These are phyloP conservation scores for Citrullus mucosospermus DNA, from an alignment of 306 rosid species.

Conservation along the genomic window DNA sequence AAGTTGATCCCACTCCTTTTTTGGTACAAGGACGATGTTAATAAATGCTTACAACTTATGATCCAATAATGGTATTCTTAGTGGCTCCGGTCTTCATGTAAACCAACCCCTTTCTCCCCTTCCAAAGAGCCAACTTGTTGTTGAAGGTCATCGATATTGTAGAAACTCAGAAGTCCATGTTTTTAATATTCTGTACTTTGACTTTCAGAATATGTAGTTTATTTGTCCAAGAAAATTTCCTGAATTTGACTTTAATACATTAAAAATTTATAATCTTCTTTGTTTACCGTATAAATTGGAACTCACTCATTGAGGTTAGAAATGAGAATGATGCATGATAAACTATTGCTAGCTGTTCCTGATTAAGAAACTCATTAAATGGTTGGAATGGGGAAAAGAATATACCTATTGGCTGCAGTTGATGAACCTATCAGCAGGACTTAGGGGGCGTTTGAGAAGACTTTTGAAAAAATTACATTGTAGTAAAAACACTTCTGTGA, in stretches of 20 bases:
- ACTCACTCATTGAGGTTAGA: background rate
- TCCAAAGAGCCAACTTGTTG: background rate
- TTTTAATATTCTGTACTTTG: background rate
- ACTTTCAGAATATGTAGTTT: background rate
- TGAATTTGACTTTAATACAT: background rate
- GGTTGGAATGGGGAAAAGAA: background rate
- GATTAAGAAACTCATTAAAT: background rate
- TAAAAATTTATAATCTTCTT: background rate
- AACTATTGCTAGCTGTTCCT: background rate
- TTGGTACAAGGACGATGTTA: slow-evolving; percentile 35
- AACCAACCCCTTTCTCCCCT: background rate
- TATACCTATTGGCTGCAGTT: background rate
- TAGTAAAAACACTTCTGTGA: background rate
- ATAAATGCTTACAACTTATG: background rate
- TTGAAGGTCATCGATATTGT: background rate
- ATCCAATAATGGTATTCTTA: background rate
- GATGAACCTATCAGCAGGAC: background rate
- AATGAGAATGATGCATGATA: background rate
- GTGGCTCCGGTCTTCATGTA: background rate
- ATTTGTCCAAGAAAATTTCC: background rate
- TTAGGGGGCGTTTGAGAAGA: background rate
- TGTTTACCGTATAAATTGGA: background rate
- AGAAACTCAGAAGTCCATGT: background rate
- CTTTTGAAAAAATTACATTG: background rate
- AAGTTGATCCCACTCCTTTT: slow-evolving; percentile 37